These are phyloP conservation scores for Macadamia integrifolia DNA, from an alignment of 164 flowering plant species.

Conservation along the genomic window DNA sequence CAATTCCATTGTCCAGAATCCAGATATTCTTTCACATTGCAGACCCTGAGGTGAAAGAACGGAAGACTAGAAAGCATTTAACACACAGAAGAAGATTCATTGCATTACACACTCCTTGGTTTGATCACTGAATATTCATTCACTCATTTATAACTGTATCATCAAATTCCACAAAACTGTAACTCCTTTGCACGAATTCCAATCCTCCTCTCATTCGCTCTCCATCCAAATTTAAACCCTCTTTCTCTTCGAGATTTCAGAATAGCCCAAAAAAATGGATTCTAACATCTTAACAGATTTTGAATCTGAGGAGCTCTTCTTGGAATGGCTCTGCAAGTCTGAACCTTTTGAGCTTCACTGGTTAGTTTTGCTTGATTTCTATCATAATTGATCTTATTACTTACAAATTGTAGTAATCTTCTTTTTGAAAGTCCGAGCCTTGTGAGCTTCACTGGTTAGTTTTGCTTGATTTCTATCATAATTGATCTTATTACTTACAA, in stretches of 20 bases:
- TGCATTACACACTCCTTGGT: neutral
- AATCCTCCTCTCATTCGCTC: conserved; percentile 3
- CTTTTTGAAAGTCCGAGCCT: neutral
- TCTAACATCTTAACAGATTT: neutral
- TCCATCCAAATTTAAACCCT: conserved; percentile 16
- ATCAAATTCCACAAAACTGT: conserved; percentile 14
- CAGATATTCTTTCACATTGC: no score
- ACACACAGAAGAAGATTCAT: neutral
- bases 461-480: neutral
- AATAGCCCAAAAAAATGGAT: conserved; percentile 13
- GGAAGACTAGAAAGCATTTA: neutral
- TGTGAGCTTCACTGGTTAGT: conserved; percentile 6
- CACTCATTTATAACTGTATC: conserved; percentile 10
- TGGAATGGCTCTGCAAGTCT: conserved; percentile 8
- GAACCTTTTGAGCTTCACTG: conserved; percentile 2
- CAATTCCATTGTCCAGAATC: no score
- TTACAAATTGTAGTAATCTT: no score
- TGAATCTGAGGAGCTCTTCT: neutral
- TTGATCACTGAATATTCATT: conserved; percentile 20
- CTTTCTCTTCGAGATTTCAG: conserved; percentile 1
- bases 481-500: neutral
- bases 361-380: neutral
- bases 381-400: neutral
- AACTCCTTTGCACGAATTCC: conserved; percentile 29
- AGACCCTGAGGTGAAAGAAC: no score